These are phyloP conservation scores for Baudoinia panamericana DNA, from an alignment of 495 filamentous ascomycete species.

Conservation along the genomic window DNA sequence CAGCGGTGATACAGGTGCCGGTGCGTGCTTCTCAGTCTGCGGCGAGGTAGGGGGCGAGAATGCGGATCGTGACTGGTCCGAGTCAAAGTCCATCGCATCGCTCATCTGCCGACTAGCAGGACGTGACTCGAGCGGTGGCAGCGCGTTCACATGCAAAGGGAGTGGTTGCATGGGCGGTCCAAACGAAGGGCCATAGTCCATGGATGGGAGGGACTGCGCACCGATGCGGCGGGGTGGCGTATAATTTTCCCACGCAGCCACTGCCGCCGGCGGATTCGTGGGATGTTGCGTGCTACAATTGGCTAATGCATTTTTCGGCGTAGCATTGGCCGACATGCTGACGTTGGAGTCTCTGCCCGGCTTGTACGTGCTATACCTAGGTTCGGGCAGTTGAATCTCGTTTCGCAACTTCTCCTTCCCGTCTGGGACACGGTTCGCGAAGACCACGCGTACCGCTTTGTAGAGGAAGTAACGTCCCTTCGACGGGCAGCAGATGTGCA, in stretches of 20 bases:
- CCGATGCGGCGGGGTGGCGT: background rate
- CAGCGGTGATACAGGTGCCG: too few relatives aligned
- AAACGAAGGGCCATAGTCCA: conserved; percentile 7
- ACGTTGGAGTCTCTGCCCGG: conserved; percentile 37
- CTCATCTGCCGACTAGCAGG: conserved; percentile 20
- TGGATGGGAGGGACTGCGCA: conserved; percentile 15
- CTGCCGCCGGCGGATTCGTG: too few relatives aligned
- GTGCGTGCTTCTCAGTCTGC: background rate
- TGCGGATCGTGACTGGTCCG: conserved; percentile 4
- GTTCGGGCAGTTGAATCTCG: conserved; percentile 81
- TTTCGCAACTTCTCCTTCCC: conserved; percentile 88
- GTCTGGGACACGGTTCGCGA: conserved; percentile 94
- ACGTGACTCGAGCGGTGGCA: conserved; percentile 17
- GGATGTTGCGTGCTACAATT: too few relatives aligned
- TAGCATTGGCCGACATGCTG: conserved; percentile 8
- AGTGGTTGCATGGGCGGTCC: conserved; percentile 9
- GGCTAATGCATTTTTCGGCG: too few relatives aligned
- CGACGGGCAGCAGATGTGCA: conserved; percentile 83
- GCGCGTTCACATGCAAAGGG: conserved; percentile 3
- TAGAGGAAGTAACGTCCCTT: conserved; percentile 81
- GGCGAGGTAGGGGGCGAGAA: conserved; percentile 20
- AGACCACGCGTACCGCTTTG: conserved; percentile 85
- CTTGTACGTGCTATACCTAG: conserved; percentile 76
- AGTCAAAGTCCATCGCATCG: conserved; percentile 21
- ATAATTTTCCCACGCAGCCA: too few relatives aligned